Conservation (phyloP, 495 filamentous ascomycete species). For the Aspergillus kassunensis region DNA sequence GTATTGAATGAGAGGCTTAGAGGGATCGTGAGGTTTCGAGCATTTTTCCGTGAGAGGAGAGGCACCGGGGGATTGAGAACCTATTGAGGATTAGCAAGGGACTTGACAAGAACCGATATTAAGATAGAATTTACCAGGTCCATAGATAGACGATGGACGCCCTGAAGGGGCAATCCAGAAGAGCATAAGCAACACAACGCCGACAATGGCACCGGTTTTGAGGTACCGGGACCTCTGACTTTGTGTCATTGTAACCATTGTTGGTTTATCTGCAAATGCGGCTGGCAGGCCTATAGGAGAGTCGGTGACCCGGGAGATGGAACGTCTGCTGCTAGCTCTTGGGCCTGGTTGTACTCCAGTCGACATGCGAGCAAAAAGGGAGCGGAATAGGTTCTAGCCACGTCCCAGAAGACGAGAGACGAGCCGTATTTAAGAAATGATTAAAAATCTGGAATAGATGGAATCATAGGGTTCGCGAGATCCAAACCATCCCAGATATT, state of each 20-base stretch:
- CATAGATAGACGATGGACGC: conserved; percentile 30
- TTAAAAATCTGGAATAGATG: conserved; percentile 26
- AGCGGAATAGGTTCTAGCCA: conserved; percentile 4
- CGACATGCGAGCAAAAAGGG: conserved; percentile 45
- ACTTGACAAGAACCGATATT: background rate
- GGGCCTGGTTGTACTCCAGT: conserved; percentile 34
- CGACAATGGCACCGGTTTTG: conserved; percentile 77
- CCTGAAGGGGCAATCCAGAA: conserved; percentile 67
- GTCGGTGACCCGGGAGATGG: conserved; percentile 28
- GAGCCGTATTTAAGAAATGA: conserved; percentile 10
- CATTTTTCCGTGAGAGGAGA: conserved; percentile 53
- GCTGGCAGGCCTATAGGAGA: conserved; percentile 14
- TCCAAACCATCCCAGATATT: conserved; percentile 20
- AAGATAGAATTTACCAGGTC: conserved; percentile 39
- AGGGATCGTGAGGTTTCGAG: conserved; percentile 71
- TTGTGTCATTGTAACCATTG: conserved; percentile 55
- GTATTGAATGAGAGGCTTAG: conserved; percentile 94
- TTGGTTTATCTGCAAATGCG: conserved; percentile 17
- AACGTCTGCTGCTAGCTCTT: conserved; percentile 33
- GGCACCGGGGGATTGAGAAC: conserved; percentile 21
- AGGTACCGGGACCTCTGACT: conserved; percentile 72
- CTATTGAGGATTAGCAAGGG: conserved; percentile 14
- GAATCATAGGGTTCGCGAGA: conserved; percentile 30
- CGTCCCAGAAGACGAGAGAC: conserved; percentile 14
- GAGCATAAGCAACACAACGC: conserved; percentile 68